Evolutionary conservation across 805 yeast genomes (phyloP).

Genomic region (Candida glaebosa): DNA sequence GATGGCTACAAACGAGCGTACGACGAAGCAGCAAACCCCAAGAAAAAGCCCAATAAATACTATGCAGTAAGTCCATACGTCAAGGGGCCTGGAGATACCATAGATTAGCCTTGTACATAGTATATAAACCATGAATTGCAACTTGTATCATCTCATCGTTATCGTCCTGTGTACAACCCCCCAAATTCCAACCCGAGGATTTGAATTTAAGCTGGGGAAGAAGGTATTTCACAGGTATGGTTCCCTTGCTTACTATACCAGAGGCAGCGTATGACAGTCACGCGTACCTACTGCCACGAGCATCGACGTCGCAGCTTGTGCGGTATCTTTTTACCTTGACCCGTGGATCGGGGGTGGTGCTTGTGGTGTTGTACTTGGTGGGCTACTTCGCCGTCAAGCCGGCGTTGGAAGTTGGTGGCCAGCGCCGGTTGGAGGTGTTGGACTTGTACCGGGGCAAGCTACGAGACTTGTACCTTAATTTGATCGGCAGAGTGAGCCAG

Average conservation of each 20-base stretch:
- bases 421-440: constrained; percentile 31
- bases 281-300: constrained; percentile 14
- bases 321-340: constrained; percentile 28
- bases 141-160: neutral
- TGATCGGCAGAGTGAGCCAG: constrained; percentile 30
- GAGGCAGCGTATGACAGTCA: constrained; percentile 37
- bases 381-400: constrained; percentile 34
- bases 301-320: constrained; percentile 20
- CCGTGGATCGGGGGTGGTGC: constrained; percentile 29
- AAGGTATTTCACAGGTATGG: too few species aligned
- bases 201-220: too few species aligned
- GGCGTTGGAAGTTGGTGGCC: constrained; percentile 25
- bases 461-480: constrained; percentile 32
- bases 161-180: too few species aligned
- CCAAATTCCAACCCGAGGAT: constrained; percentile 1
- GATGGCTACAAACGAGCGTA: too few species aligned
- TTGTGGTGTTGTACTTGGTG: constrained; percentile 27
- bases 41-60: neutral
- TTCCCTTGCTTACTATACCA: constrained; percentile 38
- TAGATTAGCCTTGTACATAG: neutral
- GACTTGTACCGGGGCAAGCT: constrained; percentile 29
- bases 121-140: neutral
- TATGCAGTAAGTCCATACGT: neutral
- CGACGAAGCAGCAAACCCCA: too few species aligned
- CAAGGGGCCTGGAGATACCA: neutral